A percentile compares a stretch with the other conserved stretches of the same genome.
Conservation (phyloP, 169 alveolate species). For the Toxoplasma gondii region DNA sequence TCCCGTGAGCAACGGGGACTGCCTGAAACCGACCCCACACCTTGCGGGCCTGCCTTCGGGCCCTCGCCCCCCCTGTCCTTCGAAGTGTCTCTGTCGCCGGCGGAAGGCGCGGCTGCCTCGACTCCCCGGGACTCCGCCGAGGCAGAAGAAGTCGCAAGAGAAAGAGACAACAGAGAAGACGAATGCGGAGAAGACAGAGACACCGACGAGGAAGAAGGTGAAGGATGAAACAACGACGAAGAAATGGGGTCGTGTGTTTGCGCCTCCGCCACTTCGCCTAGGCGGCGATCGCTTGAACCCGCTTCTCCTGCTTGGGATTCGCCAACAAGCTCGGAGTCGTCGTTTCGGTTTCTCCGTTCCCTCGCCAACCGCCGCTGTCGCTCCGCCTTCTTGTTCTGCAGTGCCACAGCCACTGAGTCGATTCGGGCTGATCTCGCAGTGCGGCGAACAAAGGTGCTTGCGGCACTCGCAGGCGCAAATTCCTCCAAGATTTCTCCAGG, state of each 20-base stretch:
- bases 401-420: constrained; percentile 15
- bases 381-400: constrained; percentile 8
- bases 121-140: no score
- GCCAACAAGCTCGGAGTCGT: no score
- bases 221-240: neutral
- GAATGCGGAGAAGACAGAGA: neutral
- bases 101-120: no score
- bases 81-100: no score
- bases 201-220: neutral
- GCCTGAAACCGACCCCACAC: no score
- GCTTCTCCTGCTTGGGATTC: no score
- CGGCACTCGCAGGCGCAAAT: neutral
- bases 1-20: no score
- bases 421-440: neutral
- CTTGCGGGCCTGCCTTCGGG: no score
- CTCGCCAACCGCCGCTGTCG: neutral
- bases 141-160: neutral
- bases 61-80: no score
- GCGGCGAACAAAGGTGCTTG: neutral
- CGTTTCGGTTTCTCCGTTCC: neutral
- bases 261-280: no score
- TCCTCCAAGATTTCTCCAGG: constrained; percentile 20
- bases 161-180: neutral
- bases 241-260: neutral
- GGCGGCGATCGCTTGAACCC: no score